Evolutionary conservation across 371 early-diverging fungal species (phyloP).

Genomic region (Lichtheimia hyalospora): DNA sequence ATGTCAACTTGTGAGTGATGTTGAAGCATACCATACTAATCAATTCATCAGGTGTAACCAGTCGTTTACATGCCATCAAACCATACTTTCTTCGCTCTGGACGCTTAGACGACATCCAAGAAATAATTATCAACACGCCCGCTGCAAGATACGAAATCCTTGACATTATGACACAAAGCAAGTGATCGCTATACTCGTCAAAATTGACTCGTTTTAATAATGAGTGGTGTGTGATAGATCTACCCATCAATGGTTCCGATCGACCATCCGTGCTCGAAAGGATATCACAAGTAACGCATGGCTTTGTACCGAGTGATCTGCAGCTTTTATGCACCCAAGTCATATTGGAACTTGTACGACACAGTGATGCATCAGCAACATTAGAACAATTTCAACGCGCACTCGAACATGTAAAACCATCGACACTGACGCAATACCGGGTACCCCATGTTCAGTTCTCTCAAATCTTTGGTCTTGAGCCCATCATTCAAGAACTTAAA

Average conservation of each 20-base stretch:
- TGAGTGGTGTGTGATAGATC: constrained; percentile 29
- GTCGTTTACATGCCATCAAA: constrained; percentile 57
- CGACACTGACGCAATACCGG: constrained; percentile 62
- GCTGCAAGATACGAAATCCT: constrained; percentile 48
- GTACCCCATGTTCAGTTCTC: constrained; percentile 60
- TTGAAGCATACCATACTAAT: neutral
- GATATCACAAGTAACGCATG: constrained; percentile 94
- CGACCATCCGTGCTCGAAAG: constrained; percentile 61
- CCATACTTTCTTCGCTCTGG: constrained; percentile 57
- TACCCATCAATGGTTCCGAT: constrained; percentile 52
- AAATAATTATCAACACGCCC: constrained; percentile 46
- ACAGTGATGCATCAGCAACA: constrained; percentile 8
- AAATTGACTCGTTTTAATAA: neutral
- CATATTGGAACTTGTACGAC: constrained; percentile 38
- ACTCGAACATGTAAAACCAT: constrained; percentile 51
- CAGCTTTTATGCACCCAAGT: constrained; percentile 64
- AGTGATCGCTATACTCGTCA: neutral
- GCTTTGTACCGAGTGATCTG: constrained; percentile 80
- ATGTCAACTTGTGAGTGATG: neutral
- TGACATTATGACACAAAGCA: constrained; percentile 52
- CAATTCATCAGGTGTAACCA: constrained; percentile 40
- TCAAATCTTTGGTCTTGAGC: constrained; percentile 69
- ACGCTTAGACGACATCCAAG: constrained; percentile 53
- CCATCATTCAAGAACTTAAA: constrained; percentile 60
- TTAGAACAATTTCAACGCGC: constrained; percentile 45